Evolutionary conservation across 2,329 filamentous ascomycete genomes (phyloP), one percentile per base, ranked within the genome.

Genomic region (Phoma sp.): DNA sequence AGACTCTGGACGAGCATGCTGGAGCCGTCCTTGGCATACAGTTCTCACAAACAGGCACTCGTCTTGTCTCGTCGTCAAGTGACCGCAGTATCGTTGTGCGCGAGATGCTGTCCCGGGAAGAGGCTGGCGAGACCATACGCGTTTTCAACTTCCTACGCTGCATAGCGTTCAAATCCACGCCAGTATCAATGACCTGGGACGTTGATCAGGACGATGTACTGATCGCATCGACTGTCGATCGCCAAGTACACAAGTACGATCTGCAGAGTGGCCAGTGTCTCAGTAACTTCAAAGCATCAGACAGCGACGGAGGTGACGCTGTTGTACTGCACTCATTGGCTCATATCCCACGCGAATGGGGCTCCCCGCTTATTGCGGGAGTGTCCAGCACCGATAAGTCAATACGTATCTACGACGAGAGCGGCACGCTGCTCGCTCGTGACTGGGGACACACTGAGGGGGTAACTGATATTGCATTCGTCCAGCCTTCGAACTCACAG

Each of bases 401-500:
- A 0, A 88, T 99, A 50, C 84, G 95, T 29, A 79, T 99, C 14
- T 99, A 99, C 67, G 91, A 96, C 62, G 87, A 89, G 57, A 87
- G 85, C 34, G 93, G 93, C 7, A 78, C 80, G 1, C 88, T 99
- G 52, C 77, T 98, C 23, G 90, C 92, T 43, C 87, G 92, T 33
- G 95, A 98, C 76, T 97, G 92, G 85, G 95, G 95, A 1, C 95
- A 99, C 65, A 96, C 93, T 0, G 93, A 97, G 70, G 90, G 93
- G 7, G 92, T 99, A 60, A 96, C 91, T 45, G 93, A 93, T 56
- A 86, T 96, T 15, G 84, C 89, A 4, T 77, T 97, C 7, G 57
- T 75, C 15, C 62, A 68, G 33, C 57, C 57, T 10, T 40, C 55
- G 10, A 84, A 89, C 48, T 63, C 59, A 14, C 57, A 68, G 3